A percentile compares a stretch with the other conserved stretches of the same genome.
These are phyloP conservation scores for Picea sitchensis DNA, from an alignment of 75 land plant species.

Conservation along the genomic window DNA sequence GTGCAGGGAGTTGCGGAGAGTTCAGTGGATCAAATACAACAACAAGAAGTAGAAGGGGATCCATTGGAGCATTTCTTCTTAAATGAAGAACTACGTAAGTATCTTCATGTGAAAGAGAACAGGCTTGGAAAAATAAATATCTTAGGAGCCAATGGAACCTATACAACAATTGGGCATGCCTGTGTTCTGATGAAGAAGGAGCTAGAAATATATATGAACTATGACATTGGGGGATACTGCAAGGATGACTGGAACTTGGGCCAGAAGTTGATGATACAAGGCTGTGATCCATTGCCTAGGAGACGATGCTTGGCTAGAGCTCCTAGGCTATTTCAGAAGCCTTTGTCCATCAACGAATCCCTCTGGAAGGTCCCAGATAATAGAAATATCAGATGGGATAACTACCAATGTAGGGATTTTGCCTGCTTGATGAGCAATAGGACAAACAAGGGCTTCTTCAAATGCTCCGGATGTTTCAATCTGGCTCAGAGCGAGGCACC, in stretches of 20 bases:
- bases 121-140: slow-evolving; percentile 56
- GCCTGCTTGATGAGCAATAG: slow-evolving; percentile 56
- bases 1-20: neutral
- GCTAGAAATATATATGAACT: slow-evolving; percentile 89
- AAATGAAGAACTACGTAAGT: slow-evolving; percentile 74
- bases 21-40: slow-evolving; percentile 5
- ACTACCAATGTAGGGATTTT: slow-evolving; percentile 65
- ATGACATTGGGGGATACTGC: slow-evolving; percentile 85
- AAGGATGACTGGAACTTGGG: slow-evolving; percentile 81
- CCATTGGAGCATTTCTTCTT: slow-evolving; percentile 55
- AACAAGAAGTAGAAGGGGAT: slow-evolving; percentile 21
- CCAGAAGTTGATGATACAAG: slow-evolving; percentile 78
- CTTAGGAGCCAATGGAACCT: slow-evolving; percentile 55
- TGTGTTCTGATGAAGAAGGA: slow-evolving; percentile 77
- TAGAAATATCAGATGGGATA: slow-evolving; percentile 79
- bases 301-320: slow-evolving; percentile 80
- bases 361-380: slow-evolving; percentile 77
- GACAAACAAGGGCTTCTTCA: slow-evolving; percentile 52
- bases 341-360: slow-evolving; percentile 63
- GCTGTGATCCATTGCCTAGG: slow-evolving; percentile 93
- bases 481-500: slow-evolving; percentile 56
- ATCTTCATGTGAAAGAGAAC: slow-evolving; percentile 55
- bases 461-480: slow-evolving; percentile 78
- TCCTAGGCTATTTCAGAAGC: slow-evolving; percentile 65
- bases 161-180: slow-evolving; percentile 79